Evolutionary conservation across 1,139 yeast species (phyloP).

Genomic region (Scheffersomyces cryptocercus): DNA sequence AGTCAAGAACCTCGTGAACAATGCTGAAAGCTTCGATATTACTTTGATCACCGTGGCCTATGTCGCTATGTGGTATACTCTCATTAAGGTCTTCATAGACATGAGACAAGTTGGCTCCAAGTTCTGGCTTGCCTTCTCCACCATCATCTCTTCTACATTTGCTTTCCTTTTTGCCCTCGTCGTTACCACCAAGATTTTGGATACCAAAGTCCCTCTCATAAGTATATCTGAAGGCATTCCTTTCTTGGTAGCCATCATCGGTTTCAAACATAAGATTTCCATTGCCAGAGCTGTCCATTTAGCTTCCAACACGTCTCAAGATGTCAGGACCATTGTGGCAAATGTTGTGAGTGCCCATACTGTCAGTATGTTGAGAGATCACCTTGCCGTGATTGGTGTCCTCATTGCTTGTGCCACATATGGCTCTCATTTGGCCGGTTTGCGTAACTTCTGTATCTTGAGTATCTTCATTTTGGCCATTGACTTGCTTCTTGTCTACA

Average conservation of each 20-base stretch:
- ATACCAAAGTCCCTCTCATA: constrained; percentile 64
- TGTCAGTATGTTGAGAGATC: constrained; percentile 75
- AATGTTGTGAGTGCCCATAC: constrained; percentile 70
- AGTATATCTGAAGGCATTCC: constrained; percentile 92
- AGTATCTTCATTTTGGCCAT: constrained; percentile 71
- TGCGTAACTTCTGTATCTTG: constrained; percentile 81
- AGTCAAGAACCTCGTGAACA: constrained; percentile 55
- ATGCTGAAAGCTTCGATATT: constrained; percentile 88
- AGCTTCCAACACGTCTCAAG: constrained; percentile 34
- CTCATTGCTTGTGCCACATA: constrained; percentile 67
- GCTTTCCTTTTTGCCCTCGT: constrained; percentile 83
- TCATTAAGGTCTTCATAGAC: constrained; percentile 73
- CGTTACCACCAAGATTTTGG: constrained; percentile 59
- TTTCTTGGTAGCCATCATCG: constrained; percentile 87
- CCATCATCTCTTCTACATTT: constrained; percentile 77
- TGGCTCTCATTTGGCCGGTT: constrained; percentile 72
- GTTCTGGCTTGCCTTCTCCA: constrained; percentile 86
- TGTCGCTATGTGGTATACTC: constrained; percentile 86
- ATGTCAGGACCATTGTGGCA: constrained; percentile 48
- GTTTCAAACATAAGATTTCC: constrained; percentile 84
- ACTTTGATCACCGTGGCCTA: constrained; percentile 81
- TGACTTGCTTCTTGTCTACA: constrained; percentile 74
- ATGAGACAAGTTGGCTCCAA: constrained; percentile 83
- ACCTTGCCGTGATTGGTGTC: constrained; percentile 72
- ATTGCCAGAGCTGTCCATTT: constrained; percentile 67